Evolutionary conservation across 1,284 basidiomycete genomes (phyloP).

Genomic region (Mycosarcoma maydis): DNA sequence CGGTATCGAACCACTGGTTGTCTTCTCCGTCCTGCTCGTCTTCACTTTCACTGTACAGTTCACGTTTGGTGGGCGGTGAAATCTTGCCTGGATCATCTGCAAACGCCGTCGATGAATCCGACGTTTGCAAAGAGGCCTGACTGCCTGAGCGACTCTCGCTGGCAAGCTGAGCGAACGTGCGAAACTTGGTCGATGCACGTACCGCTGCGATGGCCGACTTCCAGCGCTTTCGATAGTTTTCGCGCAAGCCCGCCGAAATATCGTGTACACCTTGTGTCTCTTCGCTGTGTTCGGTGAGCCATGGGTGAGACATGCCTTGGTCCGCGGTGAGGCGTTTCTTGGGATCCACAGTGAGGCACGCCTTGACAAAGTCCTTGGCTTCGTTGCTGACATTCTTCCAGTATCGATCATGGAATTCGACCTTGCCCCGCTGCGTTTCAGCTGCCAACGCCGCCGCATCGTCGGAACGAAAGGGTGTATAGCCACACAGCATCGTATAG

Average conservation of each 20-base stretch:
- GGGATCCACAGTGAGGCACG: conserved; percentile 80
- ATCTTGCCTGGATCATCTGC: conserved; percentile 23
- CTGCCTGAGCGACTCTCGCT: conserved; percentile 22
- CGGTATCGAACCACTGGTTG: conserved; percentile 38
- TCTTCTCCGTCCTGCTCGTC: conserved; percentile 24
- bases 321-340: conserved; percentile 77
- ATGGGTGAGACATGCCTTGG: conserved; percentile 76
- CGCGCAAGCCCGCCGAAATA: conserved; percentile 63
- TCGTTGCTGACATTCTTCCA: conserved; percentile 83
- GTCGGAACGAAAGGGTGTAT: conserved; percentile 83
- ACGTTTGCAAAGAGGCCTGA: conserved; percentile 9
- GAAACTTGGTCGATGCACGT: conserved; percentile 63
- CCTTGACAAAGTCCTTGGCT: conserved; percentile 87
- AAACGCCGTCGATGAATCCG: conserved; percentile 1
- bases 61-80: conserved; percentile 43
- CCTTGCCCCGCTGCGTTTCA: conserved; percentile 82
- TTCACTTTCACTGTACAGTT: conserved; percentile 47
- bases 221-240: conserved; percentile 65
- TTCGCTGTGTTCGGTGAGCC: conserved; percentile 51
- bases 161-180: conserved; percentile 52
- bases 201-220: conserved; percentile 65
- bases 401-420: conserved; percentile 85
- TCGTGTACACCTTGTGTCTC: conserved; percentile 51
- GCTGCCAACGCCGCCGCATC: conserved; percentile 79
- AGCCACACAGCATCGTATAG: conserved; percentile 71